Percentiles rank a stretch among this genome's conserved stretches.
Conservation (phyloP, 768 basidiomycete genomes). For the Psilocybe sp. region DNA sequence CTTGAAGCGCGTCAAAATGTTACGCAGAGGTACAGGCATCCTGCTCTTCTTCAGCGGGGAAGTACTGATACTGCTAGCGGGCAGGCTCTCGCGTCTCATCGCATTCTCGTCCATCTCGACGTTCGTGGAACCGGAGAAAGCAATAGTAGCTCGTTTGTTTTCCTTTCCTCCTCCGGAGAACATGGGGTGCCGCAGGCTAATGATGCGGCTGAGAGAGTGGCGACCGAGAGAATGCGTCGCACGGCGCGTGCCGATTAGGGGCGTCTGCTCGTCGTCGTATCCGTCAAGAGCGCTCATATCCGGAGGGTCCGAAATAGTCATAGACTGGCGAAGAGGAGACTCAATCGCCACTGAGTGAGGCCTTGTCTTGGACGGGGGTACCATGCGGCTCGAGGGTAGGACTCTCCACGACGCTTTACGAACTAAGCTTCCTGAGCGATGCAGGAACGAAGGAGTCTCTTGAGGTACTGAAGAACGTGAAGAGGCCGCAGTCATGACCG, state of each 20-base stretch:
- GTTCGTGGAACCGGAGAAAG: conserved; percentile 13
- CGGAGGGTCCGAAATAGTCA: background rate
- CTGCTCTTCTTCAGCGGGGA: conserved; percentile 32
- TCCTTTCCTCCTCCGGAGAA: conserved; percentile 14
- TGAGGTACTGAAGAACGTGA: background rate
- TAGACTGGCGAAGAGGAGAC: background rate
- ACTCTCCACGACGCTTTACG: too few species aligned
- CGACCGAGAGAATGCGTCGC: conserved; percentile 23
- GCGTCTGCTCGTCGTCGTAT: background rate
- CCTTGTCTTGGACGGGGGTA: too few species aligned
- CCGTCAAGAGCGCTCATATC: background rate
- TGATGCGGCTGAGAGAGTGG: conserved; percentile 31
- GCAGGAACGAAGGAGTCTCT: too few species aligned
- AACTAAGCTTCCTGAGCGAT: too few species aligned
- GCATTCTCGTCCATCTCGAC: conserved; percentile 33
- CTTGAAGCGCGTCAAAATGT: conserved; percentile 46
- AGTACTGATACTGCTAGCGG: conserved; percentile 2
- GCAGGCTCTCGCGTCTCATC: conserved; percentile 24
- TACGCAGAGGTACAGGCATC: conserved; percentile 43
- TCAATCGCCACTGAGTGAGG: too few species aligned
- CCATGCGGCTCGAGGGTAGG: too few species aligned
- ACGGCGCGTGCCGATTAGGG: background rate
- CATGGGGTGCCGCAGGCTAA: conserved; percentile 17
- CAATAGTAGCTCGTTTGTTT: conserved; percentile 20
- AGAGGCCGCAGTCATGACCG: too few species aligned